Conservation (phyloP, 441 rosid species). For the Erodium moschatum region DNA sequence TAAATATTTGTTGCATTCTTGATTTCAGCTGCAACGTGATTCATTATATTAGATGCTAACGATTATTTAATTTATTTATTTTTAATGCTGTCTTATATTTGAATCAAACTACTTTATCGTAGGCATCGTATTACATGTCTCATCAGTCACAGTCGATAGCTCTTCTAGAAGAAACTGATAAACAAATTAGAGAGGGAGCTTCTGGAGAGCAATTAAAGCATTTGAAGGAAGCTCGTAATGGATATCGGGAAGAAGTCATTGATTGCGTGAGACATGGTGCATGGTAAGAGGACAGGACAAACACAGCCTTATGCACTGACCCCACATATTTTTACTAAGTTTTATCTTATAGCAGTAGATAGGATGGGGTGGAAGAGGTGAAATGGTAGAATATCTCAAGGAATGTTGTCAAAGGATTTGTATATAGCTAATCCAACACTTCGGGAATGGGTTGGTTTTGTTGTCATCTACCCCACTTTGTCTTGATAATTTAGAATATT, state of each 20-base stretch:
- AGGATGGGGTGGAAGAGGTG: background rate
- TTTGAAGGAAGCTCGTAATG: constrained; percentile 86
- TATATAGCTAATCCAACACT: background rate
- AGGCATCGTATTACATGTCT: constrained; percentile 87
- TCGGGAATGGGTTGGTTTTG: background rate
- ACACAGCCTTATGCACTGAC: background rate
- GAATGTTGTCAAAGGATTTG: background rate
- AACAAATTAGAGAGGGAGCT: constrained; percentile 71
- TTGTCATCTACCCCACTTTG: background rate
- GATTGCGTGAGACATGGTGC: constrained; percentile 80
- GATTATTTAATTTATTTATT: background rate
- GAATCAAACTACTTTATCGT: constrained; percentile 24
- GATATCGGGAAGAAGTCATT: constrained; percentile 70
- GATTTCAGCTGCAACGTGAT: background rate
- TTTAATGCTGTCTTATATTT: constrained; percentile 14
- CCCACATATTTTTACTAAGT: background rate
- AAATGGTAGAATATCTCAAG: background rate
- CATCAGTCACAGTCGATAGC: constrained; percentile 77
- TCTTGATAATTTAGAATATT: background rate
- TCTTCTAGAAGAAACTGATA: constrained; percentile 85
- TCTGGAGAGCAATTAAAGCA: constrained; percentile 65
- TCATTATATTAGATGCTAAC: background rate
- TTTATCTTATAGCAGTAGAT: background rate
- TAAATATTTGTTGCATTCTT: background rate
- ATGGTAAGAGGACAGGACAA: constrained; percentile 50